Base-by-base conservation (phyloP, 1,284 basidiomycete species). In the Cryptococcus jaspeensis region DNA sequence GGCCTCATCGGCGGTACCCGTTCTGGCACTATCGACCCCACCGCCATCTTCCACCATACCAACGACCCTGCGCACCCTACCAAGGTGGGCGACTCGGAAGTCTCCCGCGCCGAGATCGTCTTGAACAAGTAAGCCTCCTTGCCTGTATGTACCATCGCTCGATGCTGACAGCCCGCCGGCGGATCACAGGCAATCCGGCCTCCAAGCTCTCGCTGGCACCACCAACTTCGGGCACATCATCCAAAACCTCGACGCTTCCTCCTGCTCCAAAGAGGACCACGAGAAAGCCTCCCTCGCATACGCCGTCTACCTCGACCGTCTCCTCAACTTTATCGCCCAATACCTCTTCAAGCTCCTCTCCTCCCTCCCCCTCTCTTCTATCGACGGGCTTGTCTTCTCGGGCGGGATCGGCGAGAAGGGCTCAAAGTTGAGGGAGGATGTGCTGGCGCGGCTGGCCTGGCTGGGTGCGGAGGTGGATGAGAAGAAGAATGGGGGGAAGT, bases 1-100 rank as follows among this genome's bases (percentile, higher is more conserved):
- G 80, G 90, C 3, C 80, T 94, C 0, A 89, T 90, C 2, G 91
- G 92, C n/a, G 89, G 89, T 2, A 92, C 90, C 1, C 85, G 92
- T 50, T 83, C 85, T 8, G 91, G 92, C 11, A 82, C 83, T 1
- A 81, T 92, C 67, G 91, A 95, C 74, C 88, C 90, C 1, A 87
- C 86, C 35, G 82, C 92, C 46, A 87, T 93, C 66, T 92, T 93
- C 77, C 90, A 93, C 74, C 88, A 89, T 72, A 87, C 87, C 32
- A 84, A 83, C 61, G 82, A 85, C 56, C 72, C 85, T 80, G 44
- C 82, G 76, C 52, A 78, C 72, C 64, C 75, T 38, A 74, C 74
- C 8, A 79, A 85, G 51, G 78, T 89, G 46, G 83, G 83, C 43
- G 84, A 76, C 3, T 72, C 78, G 48, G 60, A 74, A 22, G 78